Evolutionary conservation across 768 basidiomycete genomes (phyloP).

Genomic region (Auricularia heimuer): DNA sequence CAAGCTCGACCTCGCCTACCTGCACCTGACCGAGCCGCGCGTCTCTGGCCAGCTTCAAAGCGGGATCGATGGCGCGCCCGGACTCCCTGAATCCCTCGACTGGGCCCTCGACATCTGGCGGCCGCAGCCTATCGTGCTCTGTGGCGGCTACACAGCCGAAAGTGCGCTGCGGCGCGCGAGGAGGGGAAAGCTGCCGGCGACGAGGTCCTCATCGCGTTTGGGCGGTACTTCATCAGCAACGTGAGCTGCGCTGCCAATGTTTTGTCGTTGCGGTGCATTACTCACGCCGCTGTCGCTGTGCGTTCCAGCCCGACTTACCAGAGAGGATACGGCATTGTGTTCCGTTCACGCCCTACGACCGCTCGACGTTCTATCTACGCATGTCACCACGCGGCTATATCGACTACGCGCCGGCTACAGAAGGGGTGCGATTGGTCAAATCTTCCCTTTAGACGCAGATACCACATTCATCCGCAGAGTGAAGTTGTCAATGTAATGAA

Average conservation of each 20-base stretch:
- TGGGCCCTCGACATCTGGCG: neutral
- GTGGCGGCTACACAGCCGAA: slow-evolving; percentile 4
- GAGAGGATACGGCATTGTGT: neutral
- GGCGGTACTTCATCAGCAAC: slow-evolving; percentile 6
- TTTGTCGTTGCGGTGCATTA: neutral
- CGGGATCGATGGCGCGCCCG: neutral
- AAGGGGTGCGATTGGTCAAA: neutral
- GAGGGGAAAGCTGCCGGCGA: neutral
- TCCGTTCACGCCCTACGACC: neutral
- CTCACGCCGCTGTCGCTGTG: neutral
- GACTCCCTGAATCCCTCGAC: neutral
- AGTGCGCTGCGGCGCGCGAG: slow-evolving; percentile 1
- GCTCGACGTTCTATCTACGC: neutral
- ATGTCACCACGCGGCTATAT: neutral
- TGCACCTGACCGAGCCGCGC: slow-evolving; percentile 17
- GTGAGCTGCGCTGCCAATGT: neutral
- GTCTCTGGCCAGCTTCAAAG: neutral
- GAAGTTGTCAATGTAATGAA: too few species aligned
- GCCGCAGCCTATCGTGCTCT: neutral
- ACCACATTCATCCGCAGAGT: too few species aligned
- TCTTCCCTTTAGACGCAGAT: too few species aligned
- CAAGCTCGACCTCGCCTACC: slow-evolving; percentile 21
- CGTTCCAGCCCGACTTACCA: neutral
- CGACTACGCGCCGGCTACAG: neutral
- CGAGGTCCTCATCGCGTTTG: slow-evolving; percentile 4